Evolutionary conservation across 768 basidiomycete species (phyloP), one percentile per base, ranked within the genome.

Genomic region (Cantharellus cinnabarinus): DNA sequence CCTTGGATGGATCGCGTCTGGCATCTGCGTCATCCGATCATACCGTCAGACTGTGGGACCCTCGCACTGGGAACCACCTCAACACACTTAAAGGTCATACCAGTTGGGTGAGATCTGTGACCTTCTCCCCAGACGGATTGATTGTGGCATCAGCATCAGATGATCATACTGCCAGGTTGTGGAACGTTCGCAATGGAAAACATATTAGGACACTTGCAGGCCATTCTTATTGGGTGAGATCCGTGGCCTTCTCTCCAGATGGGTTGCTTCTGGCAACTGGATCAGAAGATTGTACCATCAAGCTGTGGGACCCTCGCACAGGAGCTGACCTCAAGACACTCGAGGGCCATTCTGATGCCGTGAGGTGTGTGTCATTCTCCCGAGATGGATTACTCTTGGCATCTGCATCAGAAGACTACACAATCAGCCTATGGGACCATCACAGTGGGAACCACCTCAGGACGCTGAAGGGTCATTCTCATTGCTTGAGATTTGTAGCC

Each of bases 391-490:
- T 7, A 29, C 20, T 29, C 20, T 29, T 29, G 20, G 20, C 20
- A 29, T 29, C 20, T 29, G 20, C 20, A 29, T 62, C 62, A 3
- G 3, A 20, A 2, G 62, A 63, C 42, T 4, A 55, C n/a, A 62
- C 62, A 2, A 5, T 63, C 3, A 51, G 62, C 37, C 4, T 63
- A 29, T 63, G 62, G 62, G 61, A 63, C 59, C 56, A 59, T 29
- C 20, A 29, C 20, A 29, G 20, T 29, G 20, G 20, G 20, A 29
- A 29, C 20, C 20, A 29, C 20, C 42, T 4, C 53, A 54, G 4
- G 57, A 37, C 3, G 35, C 57, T 4, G 42, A 56, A 3, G 50
- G 39, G 5, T 37, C 42, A 2, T 42, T 51, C 20, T n/a, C 55
- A n/a, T 50, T n/a, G 35, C 53, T 35, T n/a, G 20, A 29, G 20